Evolutionary conservation across 2,329 filamentous ascomycete species (phyloP).

Genomic region (Colletotrichum musae): DNA sequence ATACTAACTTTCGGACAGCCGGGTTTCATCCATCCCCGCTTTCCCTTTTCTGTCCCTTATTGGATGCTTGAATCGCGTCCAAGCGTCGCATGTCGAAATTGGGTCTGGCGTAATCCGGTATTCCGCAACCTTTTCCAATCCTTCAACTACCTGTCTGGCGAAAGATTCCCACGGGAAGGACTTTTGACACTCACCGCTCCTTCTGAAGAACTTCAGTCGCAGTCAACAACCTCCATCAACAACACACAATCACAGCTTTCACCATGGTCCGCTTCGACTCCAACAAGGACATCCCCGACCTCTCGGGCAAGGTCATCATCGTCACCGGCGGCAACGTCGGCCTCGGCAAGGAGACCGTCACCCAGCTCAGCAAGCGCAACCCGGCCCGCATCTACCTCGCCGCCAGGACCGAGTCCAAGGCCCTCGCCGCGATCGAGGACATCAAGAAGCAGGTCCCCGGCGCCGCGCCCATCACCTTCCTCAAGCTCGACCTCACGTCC

Average conservation of each 20-base stretch:
- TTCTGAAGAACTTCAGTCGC: not conserved
- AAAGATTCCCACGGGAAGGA: too few relatives aligned
- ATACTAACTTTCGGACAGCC: slow-evolving; percentile 7
- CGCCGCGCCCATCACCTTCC: slow-evolving; percentile 45
- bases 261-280: slow-evolving; percentile 31
- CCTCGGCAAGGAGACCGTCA: slow-evolving; percentile 43
- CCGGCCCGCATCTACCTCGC: slow-evolving; percentile 40
- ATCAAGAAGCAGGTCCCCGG: slow-evolving; percentile 48
- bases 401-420: slow-evolving; percentile 45
- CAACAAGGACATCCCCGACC: slow-evolving; percentile 37
- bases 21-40: slow-evolving; percentile 21
- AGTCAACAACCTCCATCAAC: not conserved
- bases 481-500: slow-evolving; percentile 61
- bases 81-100: not conserved
- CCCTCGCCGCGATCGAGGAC: slow-evolving; percentile 53
- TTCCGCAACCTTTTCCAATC: too few relatives aligned
- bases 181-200: not conserved
- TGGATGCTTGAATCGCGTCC: slow-evolving; percentile 13
- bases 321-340: slow-evolving; percentile 46
- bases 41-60: not conserved
- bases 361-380: slow-evolving; percentile 39
- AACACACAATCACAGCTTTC: not conserved
- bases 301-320: slow-evolving; percentile 49
- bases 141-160: too few relatives aligned
- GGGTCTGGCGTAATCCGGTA: too few relatives aligned